phyloP scores from a whole-genome alignment of 2,329 filamentous ascomycete species.

The Penicillium sp. region DNA sequence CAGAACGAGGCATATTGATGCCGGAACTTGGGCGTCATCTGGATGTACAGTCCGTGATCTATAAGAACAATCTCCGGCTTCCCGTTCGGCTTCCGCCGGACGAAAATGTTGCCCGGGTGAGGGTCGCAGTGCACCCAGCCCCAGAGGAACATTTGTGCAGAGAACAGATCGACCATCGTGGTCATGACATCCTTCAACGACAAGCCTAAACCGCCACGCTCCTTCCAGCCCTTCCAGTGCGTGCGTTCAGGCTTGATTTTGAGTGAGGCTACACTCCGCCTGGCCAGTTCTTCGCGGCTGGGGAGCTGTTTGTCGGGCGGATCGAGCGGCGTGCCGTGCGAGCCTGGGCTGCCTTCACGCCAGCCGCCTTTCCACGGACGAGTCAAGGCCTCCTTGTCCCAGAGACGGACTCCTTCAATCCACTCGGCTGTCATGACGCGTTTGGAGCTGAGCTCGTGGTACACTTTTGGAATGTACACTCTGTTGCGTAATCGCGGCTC shows the following conservation, averaged over 20 bases:
- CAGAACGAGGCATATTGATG: slow-evolving; percentile 86
- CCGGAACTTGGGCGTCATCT: slow-evolving; percentile 78
- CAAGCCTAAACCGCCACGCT: slow-evolving; percentile 78
- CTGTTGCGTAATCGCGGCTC: slow-evolving; percentile 73
- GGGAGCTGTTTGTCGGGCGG: slow-evolving; percentile 47
- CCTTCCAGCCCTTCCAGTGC: slow-evolving; percentile 68
- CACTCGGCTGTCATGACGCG: slow-evolving; percentile 93
- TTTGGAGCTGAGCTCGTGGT: slow-evolving; percentile 74
- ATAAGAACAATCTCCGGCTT: slow-evolving; percentile 87
- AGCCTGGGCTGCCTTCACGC: slow-evolving; percentile 72
- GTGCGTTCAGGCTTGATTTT: slow-evolving; percentile 75
- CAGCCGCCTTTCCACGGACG: slow-evolving; percentile 73
- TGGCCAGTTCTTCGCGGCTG: slow-evolving; percentile 42
- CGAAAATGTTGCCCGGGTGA: slow-evolving; percentile 95
- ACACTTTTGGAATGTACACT: slow-evolving; percentile 85
- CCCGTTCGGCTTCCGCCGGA: slow-evolving; percentile 78
- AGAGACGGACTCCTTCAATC: slow-evolving; percentile 91
- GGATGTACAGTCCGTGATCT: slow-evolving; percentile 94
- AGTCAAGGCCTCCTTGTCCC: slow-evolving; percentile 82
- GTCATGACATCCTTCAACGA: slow-evolving; percentile 85
- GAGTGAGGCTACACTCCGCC: slow-evolving; percentile 31
- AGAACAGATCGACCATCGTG: slow-evolving; percentile 93
- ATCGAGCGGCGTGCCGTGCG: slow-evolving; percentile 62
- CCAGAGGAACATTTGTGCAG: slow-evolving; percentile 98
- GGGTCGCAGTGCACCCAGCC: slow-evolving; percentile 94